Evolutionary conservation across 306 rosid genomes (phyloP), one percentile per base, ranked within the genome.

Genomic region (Herpetospermum pedunculosum): DNA sequence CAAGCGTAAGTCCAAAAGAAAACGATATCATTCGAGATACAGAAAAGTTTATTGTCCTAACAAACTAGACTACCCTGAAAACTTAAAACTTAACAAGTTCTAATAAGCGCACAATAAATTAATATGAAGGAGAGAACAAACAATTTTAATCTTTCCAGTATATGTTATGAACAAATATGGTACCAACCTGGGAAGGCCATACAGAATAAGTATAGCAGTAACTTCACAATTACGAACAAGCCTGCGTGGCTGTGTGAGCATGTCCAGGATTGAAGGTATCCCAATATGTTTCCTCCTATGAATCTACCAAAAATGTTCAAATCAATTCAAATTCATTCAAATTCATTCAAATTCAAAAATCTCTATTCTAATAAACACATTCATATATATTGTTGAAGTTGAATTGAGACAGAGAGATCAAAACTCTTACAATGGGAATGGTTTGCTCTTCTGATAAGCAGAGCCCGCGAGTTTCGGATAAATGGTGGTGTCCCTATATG

Each of bases 381-480:
- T 10, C 29, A 19, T 16, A 59, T 25, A 55, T 12, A 28, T 26
- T 16, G 4, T 8, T 32, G 25, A 32, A 37, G 65, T 58, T 58
- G 19, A 28, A 58, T 37, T 1, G 41, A 60, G 28, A 34, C 23
- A 34, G 35, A 19, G 18, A 38, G 29, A 37, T 37, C 0, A 37
- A 23, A 40, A 18, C 43, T 67, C 73, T 15, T 41, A 40, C 73
- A 12, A 67, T 15, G 19, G 53, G 73, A 25, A 67, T 67, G 12
- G 93, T 91, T 80, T 87, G 99, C 82, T 88, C 97, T 80, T 91
- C 99, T 0, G 96, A 88, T 75, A 91, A 83, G 84, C 99, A 95
- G 75, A 95, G 96, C 73, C 99, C 99, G 79, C 96, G 84, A 37
- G 96, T 95, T 88, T 89, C 99, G 5, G 96, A 91, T 78, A 89